Conservation (phyloP, 371 early-diverging fungal species). For the Mucor circinelloides region DNA sequence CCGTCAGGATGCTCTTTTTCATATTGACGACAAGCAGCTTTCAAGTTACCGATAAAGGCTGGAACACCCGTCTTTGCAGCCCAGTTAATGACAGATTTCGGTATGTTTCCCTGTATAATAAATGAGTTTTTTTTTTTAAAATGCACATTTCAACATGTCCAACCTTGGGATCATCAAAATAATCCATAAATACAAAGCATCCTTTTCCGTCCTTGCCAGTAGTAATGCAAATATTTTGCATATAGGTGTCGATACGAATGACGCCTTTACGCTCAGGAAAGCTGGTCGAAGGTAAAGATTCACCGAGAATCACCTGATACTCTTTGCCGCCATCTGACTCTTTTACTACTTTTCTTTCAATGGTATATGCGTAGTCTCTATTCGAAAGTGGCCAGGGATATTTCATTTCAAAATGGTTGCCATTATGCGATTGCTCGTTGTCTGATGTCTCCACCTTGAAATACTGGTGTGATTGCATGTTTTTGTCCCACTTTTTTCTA, state of each 20-base stretch:
- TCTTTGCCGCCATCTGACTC: constrained; percentile 20
- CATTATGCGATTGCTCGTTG: not conserved
- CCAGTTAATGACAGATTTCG: constrained; percentile 52
- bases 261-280: constrained; percentile 38
- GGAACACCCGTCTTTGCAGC: constrained; percentile 53
- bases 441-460: constrained; percentile 17
- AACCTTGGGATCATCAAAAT: constrained; percentile 58
- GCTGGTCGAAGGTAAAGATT: constrained; percentile 36
- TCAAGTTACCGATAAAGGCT: constrained; percentile 33
- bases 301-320: constrained; percentile 48
- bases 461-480: constrained; percentile 40
- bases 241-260: constrained; percentile 49
- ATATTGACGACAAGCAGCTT: constrained; percentile 25
- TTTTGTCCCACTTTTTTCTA: constrained; percentile 52
- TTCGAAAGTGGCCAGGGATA: constrained; percentile 56
- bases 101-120: constrained; percentile 42
- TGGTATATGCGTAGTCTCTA: constrained; percentile 51
- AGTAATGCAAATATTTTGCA: constrained; percentile 48
- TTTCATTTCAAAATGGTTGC: constrained; percentile 25
- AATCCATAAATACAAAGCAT: constrained; percentile 48
- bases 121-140: not conserved
- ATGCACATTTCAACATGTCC: constrained; percentile 2
- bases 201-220: constrained; percentile 39
- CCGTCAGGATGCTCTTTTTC: constrained; percentile 21
- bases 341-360: constrained; percentile 25